Evolutionary conservation across 1,284 basidiomycete species (phyloP).

Genomic region (Ustilago cynodontis): DNA sequence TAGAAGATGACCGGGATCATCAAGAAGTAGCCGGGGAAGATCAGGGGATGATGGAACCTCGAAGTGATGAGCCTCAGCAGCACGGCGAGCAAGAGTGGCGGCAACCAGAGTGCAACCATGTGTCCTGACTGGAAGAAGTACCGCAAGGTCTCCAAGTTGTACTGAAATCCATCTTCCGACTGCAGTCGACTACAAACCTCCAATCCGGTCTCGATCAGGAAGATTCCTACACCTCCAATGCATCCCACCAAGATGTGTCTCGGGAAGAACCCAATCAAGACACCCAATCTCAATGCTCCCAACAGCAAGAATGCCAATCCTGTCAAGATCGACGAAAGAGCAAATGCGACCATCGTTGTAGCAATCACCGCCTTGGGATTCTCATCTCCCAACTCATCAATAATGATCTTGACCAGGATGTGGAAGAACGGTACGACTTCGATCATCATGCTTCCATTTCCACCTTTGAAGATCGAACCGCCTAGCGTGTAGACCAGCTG

Average conservation of each 20-base stretch:
- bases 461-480: slow-evolving; percentile 82
- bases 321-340: slow-evolving; percentile 89
- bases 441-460: slow-evolving; percentile 98
- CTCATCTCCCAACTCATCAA: slow-evolving; percentile 79
- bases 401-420: slow-evolving; percentile 85
- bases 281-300: slow-evolving; percentile 84
- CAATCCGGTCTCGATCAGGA: slow-evolving; percentile 76
- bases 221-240: slow-evolving; percentile 95
- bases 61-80: slow-evolving; percentile 84
- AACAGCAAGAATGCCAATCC: slow-evolving; percentile 72
- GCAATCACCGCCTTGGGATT: slow-evolving; percentile 81
- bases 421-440: slow-evolving; percentile 94
- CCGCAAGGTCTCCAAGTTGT: slow-evolving; percentile 77
- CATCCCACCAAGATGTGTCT: slow-evolving; percentile 85
- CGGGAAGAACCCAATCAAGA: slow-evolving; percentile 94
- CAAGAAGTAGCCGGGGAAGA: slow-evolving; percentile 91
- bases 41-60: slow-evolving; percentile 85
- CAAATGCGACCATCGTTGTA: slow-evolving; percentile 90
- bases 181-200: slow-evolving; percentile 85
- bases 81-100: slow-evolving; percentile 83
- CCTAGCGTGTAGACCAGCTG: slow-evolving; percentile 87
- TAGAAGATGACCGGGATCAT: slow-evolving; percentile 88
- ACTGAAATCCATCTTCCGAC: slow-evolving; percentile 80
- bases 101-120: slow-evolving; percentile 79
- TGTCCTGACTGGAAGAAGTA: slow-evolving; percentile 71